Base-by-base conservation (phyloP, 192 early-diverging fungal genomes). In the Phycomyces blakesleeanus region DNA sequence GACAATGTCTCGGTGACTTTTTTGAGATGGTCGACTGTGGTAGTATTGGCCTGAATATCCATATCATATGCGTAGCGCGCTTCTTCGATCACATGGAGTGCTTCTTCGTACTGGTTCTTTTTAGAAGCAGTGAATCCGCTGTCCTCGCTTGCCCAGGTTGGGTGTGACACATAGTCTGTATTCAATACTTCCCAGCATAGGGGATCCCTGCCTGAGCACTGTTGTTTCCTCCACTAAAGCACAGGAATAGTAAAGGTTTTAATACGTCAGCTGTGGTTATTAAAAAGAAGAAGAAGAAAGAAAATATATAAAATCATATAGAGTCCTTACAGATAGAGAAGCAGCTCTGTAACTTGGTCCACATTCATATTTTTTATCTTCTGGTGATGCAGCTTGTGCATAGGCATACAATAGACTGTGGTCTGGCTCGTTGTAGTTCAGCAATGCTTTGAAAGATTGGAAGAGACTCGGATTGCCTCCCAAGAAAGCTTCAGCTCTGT, bases 151-250 rank as follows among this genome's bases (percentile, higher is more conserved):
- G 89, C 80, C 84, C 88, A 95, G 25, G 90, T 90, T 5, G 95
- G 95, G 71, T 95, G 93, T 0, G 93, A 94, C 7, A 93, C 89
- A 86, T 91, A 99, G n/a, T 89, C 85, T 79, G 96, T 93, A 76
- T 97, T 97, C 47, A 99, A 72, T 3, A 99, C 96, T 68, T 97
- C 94, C 56, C 83, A 87, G 74, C 89, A 88, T 67, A 97, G 74
- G 4, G 86, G 85, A 66, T 99, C 97, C 11, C 93, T 85, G 0
- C 97, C 97, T 21, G 92, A 91, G 68, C 95, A 96, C 18, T 74
- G 81, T 29, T 80, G 24, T 20, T 63, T 71, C 16, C 67, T 67
- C 51, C 76, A 72, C 74, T 79, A n/a, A n/a, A n/a, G n/a, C n/a
- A n/a, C n/a, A n/a, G n/a, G n/a, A n/a, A n/a, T n/a, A n/a, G n/a